Evolutionary conservation across 2,329 filamentous ascomycete genomes (phyloP), one percentile per base, ranked within the genome.

Genomic region (Amauroascus verrucosus): DNA sequence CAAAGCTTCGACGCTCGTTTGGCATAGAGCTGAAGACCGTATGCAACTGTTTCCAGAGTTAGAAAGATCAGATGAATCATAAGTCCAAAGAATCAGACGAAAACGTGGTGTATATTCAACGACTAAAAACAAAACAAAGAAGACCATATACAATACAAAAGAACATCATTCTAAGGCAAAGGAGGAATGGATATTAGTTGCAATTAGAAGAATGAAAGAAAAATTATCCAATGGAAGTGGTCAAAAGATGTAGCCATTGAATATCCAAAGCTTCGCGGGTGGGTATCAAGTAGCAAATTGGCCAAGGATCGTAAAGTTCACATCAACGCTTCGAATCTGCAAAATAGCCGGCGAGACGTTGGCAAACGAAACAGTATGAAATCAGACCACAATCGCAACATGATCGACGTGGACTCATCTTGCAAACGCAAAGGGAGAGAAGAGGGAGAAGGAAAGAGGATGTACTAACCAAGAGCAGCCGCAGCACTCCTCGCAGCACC

Each of bases 391-490:
- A 45, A 45, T 30, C 26, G 26, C 26, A 9, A 30, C 9, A 30
- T 30, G 9, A 30, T 30, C 4, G 26, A 30, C 26, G 35, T 18
- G 48, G 24, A n/a, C 8, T 14, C 24, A 44, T 22, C 13, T 22
- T 18, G 38, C 4, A 11, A 35, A n/a, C n/a, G n/a, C n/a, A n/a
- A 30, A 28, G 35, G 33, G 44, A 47, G 40, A 26, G n/a, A n/a
- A 43, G 67, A 20, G 56, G 67, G 68, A 63, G 65, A 60, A 59
- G 67, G 65, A 67, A 59, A 41, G 6, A 13, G 1, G 38, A 41
- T 22, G 18, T 54, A 72, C 71, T 71, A 60, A 73, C 71, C 63
- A 46, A 69, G 62, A 58, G 68, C 65, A 57, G 68, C 61, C 57
- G 64, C 60, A 14, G 64, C 60, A 54, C 64, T 69, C 32, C 71